Conservation (phyloP, 208 protist species). For the Phytomonas sp. region DNA sequence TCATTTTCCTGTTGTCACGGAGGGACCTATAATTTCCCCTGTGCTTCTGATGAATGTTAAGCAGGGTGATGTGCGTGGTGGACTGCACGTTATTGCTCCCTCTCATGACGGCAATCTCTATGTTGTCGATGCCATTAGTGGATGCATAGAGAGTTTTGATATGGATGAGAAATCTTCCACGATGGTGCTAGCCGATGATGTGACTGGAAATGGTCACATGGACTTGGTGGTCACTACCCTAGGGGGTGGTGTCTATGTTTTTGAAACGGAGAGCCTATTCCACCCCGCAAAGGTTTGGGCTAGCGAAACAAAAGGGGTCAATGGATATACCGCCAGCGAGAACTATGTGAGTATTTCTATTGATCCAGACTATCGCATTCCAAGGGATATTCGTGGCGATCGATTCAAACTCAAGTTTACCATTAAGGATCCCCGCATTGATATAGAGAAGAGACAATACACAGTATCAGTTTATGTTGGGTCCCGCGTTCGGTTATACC, state of each 20-base stretch:
- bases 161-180: constrained; percentile 85
- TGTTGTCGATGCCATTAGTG: constrained; percentile 52
- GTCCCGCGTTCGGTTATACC: constrained; percentile 40
- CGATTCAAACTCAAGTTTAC: constrained; percentile 53
- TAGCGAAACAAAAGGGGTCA: constrained; percentile 64
- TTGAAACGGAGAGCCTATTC: constrained; percentile 61
- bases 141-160: constrained; percentile 87
- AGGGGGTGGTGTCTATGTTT: constrained; percentile 82
- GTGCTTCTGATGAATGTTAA: constrained; percentile 31
- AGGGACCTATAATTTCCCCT: constrained; percentile 62
- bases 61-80: neutral
- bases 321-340: constrained; percentile 63
- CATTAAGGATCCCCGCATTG: constrained; percentile 48
- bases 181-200: constrained; percentile 87
- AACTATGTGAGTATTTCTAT: constrained; percentile 75
- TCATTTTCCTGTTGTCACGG: constrained; percentile 70
- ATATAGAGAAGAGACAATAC: constrained; percentile 29
- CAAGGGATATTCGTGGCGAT: constrained; percentile 60
- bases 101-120: constrained; percentile 87
- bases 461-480: constrained; percentile 60
- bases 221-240: constrained; percentile 87
- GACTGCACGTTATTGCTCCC: constrained; percentile 77
- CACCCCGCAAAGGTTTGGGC: constrained; percentile 72
- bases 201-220: constrained; percentile 83
- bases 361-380: constrained; percentile 28